Evolutionary conservation across 2,329 filamentous ascomycete genomes (phyloP).

Genomic region (Colletotrichum truncatum): DNA sequence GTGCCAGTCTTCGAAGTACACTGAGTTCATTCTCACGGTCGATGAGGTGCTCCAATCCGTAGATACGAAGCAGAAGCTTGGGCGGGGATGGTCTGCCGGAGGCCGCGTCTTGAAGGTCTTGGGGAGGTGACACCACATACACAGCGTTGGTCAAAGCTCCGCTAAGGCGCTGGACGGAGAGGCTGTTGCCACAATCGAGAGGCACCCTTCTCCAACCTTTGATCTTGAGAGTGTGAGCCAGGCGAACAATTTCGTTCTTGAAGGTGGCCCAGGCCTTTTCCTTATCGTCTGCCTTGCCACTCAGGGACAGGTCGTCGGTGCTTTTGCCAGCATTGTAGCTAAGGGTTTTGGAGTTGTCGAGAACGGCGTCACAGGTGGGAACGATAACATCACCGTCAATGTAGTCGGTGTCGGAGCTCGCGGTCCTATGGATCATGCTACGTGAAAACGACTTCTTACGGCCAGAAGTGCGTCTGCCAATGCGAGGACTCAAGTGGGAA

Average conservation of each 20-base stretch:
- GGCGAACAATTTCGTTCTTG: conserved; percentile 90
- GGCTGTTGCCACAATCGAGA: conserved; percentile 72
- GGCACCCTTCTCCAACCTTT: conserved; percentile 92
- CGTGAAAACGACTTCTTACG: conserved; percentile 49
- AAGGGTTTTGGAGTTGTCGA: conserved; percentile 92
- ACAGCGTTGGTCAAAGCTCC: conserved; percentile 96
- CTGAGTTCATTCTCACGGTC: conserved; percentile 90
- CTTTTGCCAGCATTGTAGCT: conserved; percentile 68
- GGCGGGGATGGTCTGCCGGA: conserved; percentile 56
- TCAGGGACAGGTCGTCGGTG: conserved; percentile 51
- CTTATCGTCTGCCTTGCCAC: conserved; percentile 63
- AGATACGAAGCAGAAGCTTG: conserved; percentile 89
- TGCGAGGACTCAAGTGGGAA: conserved; percentile 52
- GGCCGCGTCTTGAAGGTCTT: conserved; percentile 56
- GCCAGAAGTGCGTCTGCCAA: conserved; percentile 52
- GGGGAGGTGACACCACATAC: conserved; percentile 89
- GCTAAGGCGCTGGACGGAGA: conserved; percentile 81
- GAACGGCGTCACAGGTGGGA: conserved; percentile 81
- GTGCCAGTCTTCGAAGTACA: conserved; percentile 84
- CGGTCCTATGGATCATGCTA: conserved; percentile 53
- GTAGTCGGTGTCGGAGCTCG: conserved; percentile 87
- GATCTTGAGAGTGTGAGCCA: conserved; percentile 87
- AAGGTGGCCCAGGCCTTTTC: conserved; percentile 85
- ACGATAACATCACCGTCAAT: conserved; percentile 84
- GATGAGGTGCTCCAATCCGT: conserved; percentile 95